phyloP scores from a whole-genome alignment of 2,329 filamentous ascomycete genomes.

The Samsoniella hepiali region DNA sequence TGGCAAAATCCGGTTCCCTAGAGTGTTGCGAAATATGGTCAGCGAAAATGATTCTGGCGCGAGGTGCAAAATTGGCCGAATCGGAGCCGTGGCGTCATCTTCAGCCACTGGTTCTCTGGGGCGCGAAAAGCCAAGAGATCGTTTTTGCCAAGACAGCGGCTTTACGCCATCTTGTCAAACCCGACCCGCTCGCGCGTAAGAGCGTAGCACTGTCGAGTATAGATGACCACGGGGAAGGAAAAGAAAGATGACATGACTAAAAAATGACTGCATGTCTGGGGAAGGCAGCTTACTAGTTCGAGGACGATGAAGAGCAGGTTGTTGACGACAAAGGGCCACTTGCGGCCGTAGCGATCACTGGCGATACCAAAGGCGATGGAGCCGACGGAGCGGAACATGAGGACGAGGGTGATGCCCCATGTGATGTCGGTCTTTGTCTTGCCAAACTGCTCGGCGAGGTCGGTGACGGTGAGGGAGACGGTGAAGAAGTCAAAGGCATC shows the following conservation, averaged over 20 bases:
- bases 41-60: background rate
- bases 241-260: background rate
- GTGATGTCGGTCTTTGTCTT: conserved; percentile 57
- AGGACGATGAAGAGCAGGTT: conserved; percentile 69
- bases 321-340: conserved; percentile 74
- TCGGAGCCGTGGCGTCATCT: conserved; percentile 7
- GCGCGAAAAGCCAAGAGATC: conserved; percentile 15
- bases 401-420: conserved; percentile 61
- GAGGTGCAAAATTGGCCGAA: background rate
- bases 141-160: background rate
- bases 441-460: conserved; percentile 51
- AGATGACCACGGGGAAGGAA: background rate
- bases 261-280: background rate
- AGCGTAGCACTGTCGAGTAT: background rate
- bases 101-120: background rate
- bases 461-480: conserved; percentile 56
- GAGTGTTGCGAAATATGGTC: background rate
- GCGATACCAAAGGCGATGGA: conserved; percentile 53
- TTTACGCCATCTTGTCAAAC: conserved; percentile 6
- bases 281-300: conserved; percentile 55
- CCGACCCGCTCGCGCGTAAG: conserved; percentile 13
- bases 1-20: conserved; percentile 64
- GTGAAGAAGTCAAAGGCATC: conserved; percentile 67
- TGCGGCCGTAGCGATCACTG: conserved; percentile 55
- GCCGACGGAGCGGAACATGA: conserved; percentile 59